Evolutionary conservation across 192 early-diverging fungal genomes (phyloP).

Genomic region (Thamnidium elegans): DNA sequence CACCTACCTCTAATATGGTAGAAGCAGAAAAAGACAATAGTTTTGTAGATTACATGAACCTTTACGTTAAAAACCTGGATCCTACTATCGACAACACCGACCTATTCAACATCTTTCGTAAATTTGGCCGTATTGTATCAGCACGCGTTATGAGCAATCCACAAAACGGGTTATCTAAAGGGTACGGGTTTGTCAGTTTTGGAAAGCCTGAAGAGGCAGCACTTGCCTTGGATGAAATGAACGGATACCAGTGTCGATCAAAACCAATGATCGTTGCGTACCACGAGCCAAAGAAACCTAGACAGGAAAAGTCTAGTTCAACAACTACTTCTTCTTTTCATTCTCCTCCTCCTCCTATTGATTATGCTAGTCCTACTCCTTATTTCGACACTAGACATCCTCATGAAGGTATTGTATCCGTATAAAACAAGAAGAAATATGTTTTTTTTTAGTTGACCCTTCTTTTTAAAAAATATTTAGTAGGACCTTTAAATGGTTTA

Average conservation of each 20-base stretch:
- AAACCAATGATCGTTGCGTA: slow-evolving; percentile 91
- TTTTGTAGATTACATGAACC: slow-evolving; percentile 60
- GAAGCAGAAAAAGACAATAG: slow-evolving; percentile 21
- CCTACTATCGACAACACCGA: slow-evolving; percentile 87
- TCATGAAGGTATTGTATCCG: slow-evolving; percentile 22
- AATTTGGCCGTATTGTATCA: slow-evolving; percentile 83
- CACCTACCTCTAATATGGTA: not conserved
- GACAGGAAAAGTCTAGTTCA: slow-evolving; percentile 35
- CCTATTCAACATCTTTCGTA: slow-evolving; percentile 85
- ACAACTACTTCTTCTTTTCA: slow-evolving; percentile 14
- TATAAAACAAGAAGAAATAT: too few relatives aligned
- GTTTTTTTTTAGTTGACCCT: too few relatives aligned
- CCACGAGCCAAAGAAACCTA: slow-evolving; percentile 88
- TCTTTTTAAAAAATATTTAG: not conserved
- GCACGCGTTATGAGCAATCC: slow-evolving; percentile 84
- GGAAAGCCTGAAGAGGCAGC: slow-evolving; percentile 86
- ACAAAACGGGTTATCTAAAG: slow-evolving; percentile 70
- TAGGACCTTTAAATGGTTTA: slow-evolving; percentile 11
- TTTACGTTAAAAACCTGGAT: slow-evolving; percentile 97
- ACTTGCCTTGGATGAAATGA: slow-evolving; percentile 87
- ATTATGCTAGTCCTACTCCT: slow-evolving; percentile 1
- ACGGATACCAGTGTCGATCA: slow-evolving; percentile 69
- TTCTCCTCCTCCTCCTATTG: slow-evolving; percentile 2
- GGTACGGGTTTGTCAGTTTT: slow-evolving; percentile 95
- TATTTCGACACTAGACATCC: slow-evolving; percentile 15